A percentile compares a stretch with the other conserved stretches of the same genome.
These are phyloP conservation scores for Penicillium macrosclerotiorum DNA, from an alignment of 495 filamentous ascomycete genomes.

Conservation along the genomic window DNA sequence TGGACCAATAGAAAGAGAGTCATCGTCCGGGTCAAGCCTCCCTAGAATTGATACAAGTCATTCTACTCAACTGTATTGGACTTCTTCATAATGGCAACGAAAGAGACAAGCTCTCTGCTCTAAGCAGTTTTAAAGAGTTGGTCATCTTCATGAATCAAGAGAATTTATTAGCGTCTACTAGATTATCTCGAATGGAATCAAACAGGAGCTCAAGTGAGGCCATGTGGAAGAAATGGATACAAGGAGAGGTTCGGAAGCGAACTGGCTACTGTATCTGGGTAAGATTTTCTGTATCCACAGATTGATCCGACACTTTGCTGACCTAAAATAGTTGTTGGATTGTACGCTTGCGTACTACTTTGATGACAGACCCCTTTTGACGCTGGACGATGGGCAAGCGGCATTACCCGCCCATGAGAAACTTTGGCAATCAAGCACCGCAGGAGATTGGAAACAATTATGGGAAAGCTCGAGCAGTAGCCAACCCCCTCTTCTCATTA, in stretches of 20 bases:
- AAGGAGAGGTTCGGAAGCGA: slow-evolving; percentile 37
- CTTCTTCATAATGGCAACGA: slow-evolving; percentile 37
- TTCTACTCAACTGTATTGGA: slow-evolving; percentile 42
- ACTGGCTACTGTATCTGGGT: slow-evolving; percentile 50
- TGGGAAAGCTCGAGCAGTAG: slow-evolving; percentile 28
- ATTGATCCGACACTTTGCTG: not conserved
- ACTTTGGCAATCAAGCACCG: slow-evolving; percentile 43
- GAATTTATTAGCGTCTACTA: slow-evolving; percentile 14
- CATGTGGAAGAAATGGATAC: slow-evolving; percentile 27
- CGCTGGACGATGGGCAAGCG: slow-evolving; percentile 42
- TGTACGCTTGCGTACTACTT: slow-evolving; percentile 45
- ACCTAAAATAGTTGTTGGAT: slow-evolving; percentile 40
- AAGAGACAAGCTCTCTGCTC: slow-evolving; percentile 23
- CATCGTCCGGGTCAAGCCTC: slow-evolving; percentile 9
- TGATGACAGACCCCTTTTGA: slow-evolving; percentile 34
- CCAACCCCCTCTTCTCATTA: not conserved
- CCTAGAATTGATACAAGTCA: slow-evolving; percentile 38
- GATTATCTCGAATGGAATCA: not conserved
- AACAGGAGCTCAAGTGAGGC: slow-evolving; percentile 11
- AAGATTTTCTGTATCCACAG: slow-evolving; percentile 7
- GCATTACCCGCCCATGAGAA: slow-evolving; percentile 45
- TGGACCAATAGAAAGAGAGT: slow-evolving; percentile 28
- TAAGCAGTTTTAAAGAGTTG: slow-evolving; percentile 33
- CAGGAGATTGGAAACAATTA: slow-evolving; percentile 37
- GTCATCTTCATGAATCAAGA: slow-evolving; percentile 28